Base-by-base conservation (phyloP, 2,329 filamentous ascomycete species). In the Colletotrichum spaethianum region DNA sequence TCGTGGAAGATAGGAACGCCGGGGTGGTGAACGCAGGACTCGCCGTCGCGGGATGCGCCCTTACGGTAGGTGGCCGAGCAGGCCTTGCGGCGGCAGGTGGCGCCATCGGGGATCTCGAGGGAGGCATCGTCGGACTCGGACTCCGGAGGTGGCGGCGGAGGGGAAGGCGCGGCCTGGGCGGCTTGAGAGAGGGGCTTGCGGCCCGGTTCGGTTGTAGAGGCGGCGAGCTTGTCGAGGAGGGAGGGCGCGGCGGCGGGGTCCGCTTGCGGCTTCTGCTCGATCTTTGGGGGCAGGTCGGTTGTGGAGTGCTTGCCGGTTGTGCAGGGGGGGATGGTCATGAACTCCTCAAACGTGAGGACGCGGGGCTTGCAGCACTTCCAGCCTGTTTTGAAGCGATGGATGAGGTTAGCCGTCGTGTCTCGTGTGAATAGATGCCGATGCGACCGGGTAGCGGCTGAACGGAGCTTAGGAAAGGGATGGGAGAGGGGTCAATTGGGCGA, bases 291-390 rank as follows among this genome's bases (percentile, higher is more conserved):
- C 66, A 87, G 80, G 77, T 98, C 96, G 74, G 96, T 93, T 16
- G 94, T 95, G 71, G 94, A 96, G 86, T 99, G 96, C 78, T 92
- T 95, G 79, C 96, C 96, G 16, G 92, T 93, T 33, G 96, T 98
- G 88, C 96, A 99, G 46, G 96, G 96, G 61, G 93, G 87, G 77
- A 99, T 98, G 73, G 87, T 83, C 83, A 99, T 94, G 87, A 99
- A 99, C 85, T 99, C 96, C 84, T 99, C 96, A 81, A 99, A 99
- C 72, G 95, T 98, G 78, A 99, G 88, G 78, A 98, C 95, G 79
- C 96, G 93, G 69, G 95, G 93, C 85, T 98, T 98, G 90, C 96
- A 99, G 87, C 96, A 99, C 86, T 97, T 97, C 96, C 96, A 98
- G 80, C 96, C 96, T 98, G 38, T 55, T 67, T n/a, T 44, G 33